Base-by-base conservation (phyloP, 176 grass and related monocot genomes). In the Alopecurus myosuroides region DNA sequence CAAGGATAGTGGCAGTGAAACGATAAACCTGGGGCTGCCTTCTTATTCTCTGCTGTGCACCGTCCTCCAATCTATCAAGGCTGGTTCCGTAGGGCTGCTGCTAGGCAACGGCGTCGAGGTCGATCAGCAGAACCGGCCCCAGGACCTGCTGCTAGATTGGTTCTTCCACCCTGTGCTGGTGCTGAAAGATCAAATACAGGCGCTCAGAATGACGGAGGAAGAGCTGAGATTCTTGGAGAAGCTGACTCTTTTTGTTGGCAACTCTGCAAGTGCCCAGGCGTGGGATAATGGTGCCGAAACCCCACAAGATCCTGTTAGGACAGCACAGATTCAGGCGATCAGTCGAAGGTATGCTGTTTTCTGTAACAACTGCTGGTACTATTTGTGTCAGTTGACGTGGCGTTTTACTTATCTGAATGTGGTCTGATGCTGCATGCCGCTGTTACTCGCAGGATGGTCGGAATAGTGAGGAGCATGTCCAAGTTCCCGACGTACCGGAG, bases 401-500 rank as follows among this genome's bases (percentile, higher is more conserved):
- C 20, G 15, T 70, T 70, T 69, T 6, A 69, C 39, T 22, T 11
- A 39, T 70, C 37, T 70, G 23, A 11, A 28, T 37, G 17, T n/a
- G n/a, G n/a, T 74, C 44, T 85, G 29, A 88, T 34, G 31, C 18
- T 39, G n/a, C n/a, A n/a, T n/a, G 66, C 23, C 63, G 63, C 31
- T 70, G 37, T 26, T 74, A 6, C 19, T 82, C 6, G 39, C 89
- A 97, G 95, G 90, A 74, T 97, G 80, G 90, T 93, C 20, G 95
- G 95, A 3, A 91, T 94, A 49, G 81, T 86, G 14, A 91, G 92
- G 88, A 93, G 86, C 76, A 26, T 84, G 56, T 89, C 92, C 1
- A 97, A 97, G 80, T 91, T 97, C 39, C 95, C 92, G 10, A 97
- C 95, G n/a, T 88, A 93, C 86, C 91, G 92, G 60, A 89, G 95